A percentile compares a stretch with the other conserved stretches of the same genome.
Evolutionary conservation across 2,329 filamentous ascomycete species (phyloP).

Genomic region (Aaosphaeria arxii): DNA sequence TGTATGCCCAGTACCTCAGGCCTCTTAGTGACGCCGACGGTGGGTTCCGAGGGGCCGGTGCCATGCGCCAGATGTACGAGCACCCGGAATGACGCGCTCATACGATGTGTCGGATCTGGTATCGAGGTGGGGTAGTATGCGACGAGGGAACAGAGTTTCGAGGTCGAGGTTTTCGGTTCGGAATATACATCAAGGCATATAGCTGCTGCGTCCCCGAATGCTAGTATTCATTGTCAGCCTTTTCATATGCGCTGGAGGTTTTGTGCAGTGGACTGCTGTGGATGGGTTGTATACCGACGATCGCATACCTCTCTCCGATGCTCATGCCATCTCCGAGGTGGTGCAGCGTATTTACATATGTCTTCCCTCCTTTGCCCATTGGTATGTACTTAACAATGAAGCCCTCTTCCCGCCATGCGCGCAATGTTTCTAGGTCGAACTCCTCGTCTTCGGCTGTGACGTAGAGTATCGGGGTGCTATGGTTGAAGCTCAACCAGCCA

Average conservation of each 20-base stretch:
- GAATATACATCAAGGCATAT: constrained; percentile 57
- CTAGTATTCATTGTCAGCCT: constrained; percentile 31
- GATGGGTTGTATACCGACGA: constrained; percentile 52
- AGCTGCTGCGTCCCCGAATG: constrained; percentile 61
- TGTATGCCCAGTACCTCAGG: constrained; percentile 54
- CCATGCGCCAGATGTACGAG: constrained; percentile 56
- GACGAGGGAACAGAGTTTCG: constrained; percentile 56
- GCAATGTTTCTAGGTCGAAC: constrained; percentile 54
- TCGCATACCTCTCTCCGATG: constrained; percentile 60
- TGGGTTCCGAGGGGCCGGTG: constrained; percentile 31
- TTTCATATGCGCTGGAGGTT: not conserved
- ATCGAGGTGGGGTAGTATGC: constrained; percentile 63
- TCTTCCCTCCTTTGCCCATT: constrained; percentile 47
- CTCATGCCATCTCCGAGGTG: constrained; percentile 53
- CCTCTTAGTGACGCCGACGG: constrained; percentile 48
- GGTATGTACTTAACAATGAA: constrained; percentile 59
- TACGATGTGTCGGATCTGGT: constrained; percentile 48
- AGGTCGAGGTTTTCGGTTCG: constrained; percentile 49
- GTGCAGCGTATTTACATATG: constrained; percentile 48
- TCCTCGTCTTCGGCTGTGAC: constrained; percentile 52
- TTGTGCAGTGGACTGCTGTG: too few species aligned
- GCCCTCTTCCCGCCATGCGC: constrained; percentile 59
- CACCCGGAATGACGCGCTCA: constrained; percentile 45
- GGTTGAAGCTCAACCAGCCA: constrained; percentile 39
- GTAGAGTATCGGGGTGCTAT: constrained; percentile 45